A percentile compares a stretch with the other conserved stretches of the same genome.
Conservation (phyloP, 2,329 filamentous ascomycete species). For the Calonectria hongkongensis region DNA sequence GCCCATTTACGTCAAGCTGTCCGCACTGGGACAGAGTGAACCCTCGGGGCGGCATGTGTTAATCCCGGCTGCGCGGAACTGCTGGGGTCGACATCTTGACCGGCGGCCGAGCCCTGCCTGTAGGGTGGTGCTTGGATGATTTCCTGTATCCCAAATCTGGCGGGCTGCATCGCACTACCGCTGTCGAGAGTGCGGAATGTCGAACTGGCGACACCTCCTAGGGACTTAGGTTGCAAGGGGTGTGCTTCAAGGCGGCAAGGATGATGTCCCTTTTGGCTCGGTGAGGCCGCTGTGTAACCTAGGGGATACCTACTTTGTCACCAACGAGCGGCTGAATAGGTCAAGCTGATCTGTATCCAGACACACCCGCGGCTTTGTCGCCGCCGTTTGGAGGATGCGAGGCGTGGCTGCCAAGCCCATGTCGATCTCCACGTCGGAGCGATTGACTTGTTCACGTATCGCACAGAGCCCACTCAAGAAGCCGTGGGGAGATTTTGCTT, state of each 20-base stretch:
- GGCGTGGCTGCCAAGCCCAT: slow-evolving; percentile 46
- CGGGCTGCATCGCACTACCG: slow-evolving; percentile 52
- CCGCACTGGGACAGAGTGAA: slow-evolving; percentile 23
- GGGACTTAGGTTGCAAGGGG: slow-evolving; percentile 46
- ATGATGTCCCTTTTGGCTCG: slow-evolving; percentile 39
- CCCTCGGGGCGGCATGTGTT: slow-evolving; percentile 25
- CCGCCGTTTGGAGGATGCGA: slow-evolving; percentile 34
- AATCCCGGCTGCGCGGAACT: slow-evolving; percentile 27
- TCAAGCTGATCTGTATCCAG: slow-evolving; percentile 37
- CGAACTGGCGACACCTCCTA: slow-evolving; percentile 39
- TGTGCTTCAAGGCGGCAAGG: slow-evolving; percentile 43
- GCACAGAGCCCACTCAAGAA: slow-evolving; percentile 44
- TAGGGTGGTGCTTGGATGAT: slow-evolving; percentile 35
- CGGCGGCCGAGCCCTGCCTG: slow-evolving; percentile 44
- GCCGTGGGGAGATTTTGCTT: slow-evolving; percentile 53
- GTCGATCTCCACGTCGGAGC: slow-evolving; percentile 51
- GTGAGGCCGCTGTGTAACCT: slow-evolving; percentile 43
- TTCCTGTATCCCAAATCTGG: slow-evolving; percentile 51
- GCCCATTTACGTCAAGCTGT: slow-evolving; percentile 23
- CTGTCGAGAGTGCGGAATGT: slow-evolving; percentile 41
- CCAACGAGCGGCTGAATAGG: slow-evolving; percentile 32
- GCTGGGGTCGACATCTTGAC: slow-evolving; percentile 28
- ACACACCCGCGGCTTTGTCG: slow-evolving; percentile 45
- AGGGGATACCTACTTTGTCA: slow-evolving; percentile 31
- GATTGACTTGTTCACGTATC: slow-evolving; percentile 53